Base-by-base conservation (phyloP, 768 basidiomycete genomes). In the Russula sp. region DNA sequence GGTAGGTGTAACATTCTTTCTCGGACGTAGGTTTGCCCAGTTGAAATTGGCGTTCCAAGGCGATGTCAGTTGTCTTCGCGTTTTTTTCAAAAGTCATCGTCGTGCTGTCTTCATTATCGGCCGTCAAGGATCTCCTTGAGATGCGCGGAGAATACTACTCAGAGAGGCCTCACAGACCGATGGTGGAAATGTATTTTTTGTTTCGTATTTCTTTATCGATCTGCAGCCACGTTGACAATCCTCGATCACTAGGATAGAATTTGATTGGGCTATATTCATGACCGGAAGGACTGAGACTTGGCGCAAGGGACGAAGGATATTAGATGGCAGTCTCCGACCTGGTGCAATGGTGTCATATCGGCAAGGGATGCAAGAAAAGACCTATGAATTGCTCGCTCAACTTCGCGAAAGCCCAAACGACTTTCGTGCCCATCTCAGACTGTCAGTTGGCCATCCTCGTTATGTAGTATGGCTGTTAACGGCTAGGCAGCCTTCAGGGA, bases 111-210 rank as follows among this genome's bases (percentile, higher is more conserved):
- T 57, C 61, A 0, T 24, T 24, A 16, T 13, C 49, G 0, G 42
- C 61, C 3, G 13, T 62, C 26, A 66, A 57, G 20, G 65, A 66
- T 20, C 36, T 66, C 0, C 60, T 65, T 1, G 64, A 65, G 30
- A 65, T 52, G 32, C 59, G 60, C 6, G 60, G 64, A 5, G 52
- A 54, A 22, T 5, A 9, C 10, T 60, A 64, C 32, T 44, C 63
- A n/a, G 57, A 64, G 30, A 54, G 66, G 20, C 63, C 63, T 20
- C 22, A 11, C 2, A 13, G 57, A 18, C 30, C 66, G 13, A 52
- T 67, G 14, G 0, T 20, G 3, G 57, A 59, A 16, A 50, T 56
- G 67, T 61, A 26, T 11, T 10, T 36, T 13, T 10, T 3, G 54
- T 53, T 2, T 13, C 13, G 13, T 10, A 1, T 1, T 34, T 44